These are phyloP conservation scores for Solanum chaucha DNA, from an alignment of 257 asterid species.

Conservation along the genomic window DNA sequence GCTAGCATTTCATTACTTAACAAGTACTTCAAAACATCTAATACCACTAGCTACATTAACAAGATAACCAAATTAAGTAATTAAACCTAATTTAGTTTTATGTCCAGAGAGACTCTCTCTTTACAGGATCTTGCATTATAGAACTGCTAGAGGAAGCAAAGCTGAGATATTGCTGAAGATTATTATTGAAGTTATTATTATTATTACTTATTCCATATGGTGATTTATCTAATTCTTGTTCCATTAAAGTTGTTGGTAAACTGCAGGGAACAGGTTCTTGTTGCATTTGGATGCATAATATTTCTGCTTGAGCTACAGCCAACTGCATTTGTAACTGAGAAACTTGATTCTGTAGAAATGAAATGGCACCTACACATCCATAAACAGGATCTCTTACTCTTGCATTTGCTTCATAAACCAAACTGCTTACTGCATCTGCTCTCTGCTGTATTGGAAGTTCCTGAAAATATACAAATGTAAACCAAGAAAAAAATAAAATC, in stretches of 20 bases:
- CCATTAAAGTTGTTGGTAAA: slow-evolving; percentile 11
- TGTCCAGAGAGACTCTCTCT: slow-evolving; percentile 88
- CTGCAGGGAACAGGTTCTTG: slow-evolving; percentile 18
- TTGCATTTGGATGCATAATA: slow-evolving; percentile 80
- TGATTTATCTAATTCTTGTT: slow-evolving; percentile 35
- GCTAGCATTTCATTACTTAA: background rate
- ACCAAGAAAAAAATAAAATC: background rate
- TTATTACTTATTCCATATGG: slow-evolving; percentile 21
- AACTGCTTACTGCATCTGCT: slow-evolving; percentile 77
- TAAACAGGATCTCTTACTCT: slow-evolving; percentile 81
- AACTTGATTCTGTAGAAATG: slow-evolving; percentile 72
- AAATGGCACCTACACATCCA: slow-evolving; percentile 86
- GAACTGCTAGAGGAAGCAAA: slow-evolving; percentile 39
- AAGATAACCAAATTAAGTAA: background rate
- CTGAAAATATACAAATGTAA: slow-evolving; percentile 12
- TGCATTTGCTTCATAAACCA: slow-evolving; percentile 84
- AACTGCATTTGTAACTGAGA: slow-evolving; percentile 78
- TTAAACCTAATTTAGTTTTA: slow-evolving; percentile 2
- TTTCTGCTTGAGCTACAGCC: slow-evolving; percentile 82
- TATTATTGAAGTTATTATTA: slow-evolving; percentile 23
- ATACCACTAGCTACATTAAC: background rate
- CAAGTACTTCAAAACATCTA: slow-evolving; percentile 1
- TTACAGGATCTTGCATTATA: slow-evolving; percentile 77
- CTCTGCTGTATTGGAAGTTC: slow-evolving; percentile 74
- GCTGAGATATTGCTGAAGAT: slow-evolving; percentile 52